A percentile compares a stretch with the other conserved stretches of the same genome.
phyloP scores from a whole-genome alignment of 495 filamentous ascomycete genomes.

The Bacidia gigantensis region DNA sequence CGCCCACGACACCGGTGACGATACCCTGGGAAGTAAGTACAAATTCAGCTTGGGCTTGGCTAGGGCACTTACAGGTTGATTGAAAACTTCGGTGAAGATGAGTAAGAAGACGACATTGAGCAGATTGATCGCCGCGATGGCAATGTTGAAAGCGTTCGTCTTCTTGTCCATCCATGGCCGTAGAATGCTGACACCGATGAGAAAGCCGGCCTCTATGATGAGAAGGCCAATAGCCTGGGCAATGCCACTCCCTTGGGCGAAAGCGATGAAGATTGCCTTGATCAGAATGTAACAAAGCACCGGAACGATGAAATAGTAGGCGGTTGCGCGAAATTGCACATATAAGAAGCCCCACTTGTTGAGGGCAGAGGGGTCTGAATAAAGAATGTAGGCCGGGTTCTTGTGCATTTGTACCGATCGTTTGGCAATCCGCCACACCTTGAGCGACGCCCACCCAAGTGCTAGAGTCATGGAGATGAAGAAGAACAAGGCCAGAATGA shows the following conservation, averaged over 20 bases:
- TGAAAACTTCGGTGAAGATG: conserved; percentile 71
- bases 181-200: conserved; percentile 67
- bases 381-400: conserved; percentile 94
- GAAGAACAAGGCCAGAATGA: conserved; percentile 82
- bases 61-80: conserved; percentile 50
- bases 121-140: conserved; percentile 82
- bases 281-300: conserved; percentile 63
- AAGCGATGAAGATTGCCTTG: conserved; percentile 84
- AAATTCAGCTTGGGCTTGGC: neutral
- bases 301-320: conserved; percentile 93
- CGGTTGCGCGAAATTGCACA: conserved; percentile 90
- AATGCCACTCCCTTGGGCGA: conserved; percentile 58
- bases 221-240: conserved; percentile 77
- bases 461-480: conserved; percentile 67
- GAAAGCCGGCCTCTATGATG: conserved; percentile 67
- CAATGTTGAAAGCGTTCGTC: conserved; percentile 93
- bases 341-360: conserved; percentile 99
- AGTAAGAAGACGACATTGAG: conserved; percentile 77
- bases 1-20: conserved; percentile 85
- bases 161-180: conserved; percentile 99
- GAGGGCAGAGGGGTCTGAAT: conserved; percentile 78
- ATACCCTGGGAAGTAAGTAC: conserved; percentile 34
- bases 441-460: conserved; percentile 75
- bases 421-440: conserved; percentile 78
- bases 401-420: conserved; percentile 84